Evolutionary conservation across 2,329 filamentous ascomycete species (phyloP), one percentile per base, ranked within the genome.

Genomic region (Alternaria panax): DNA sequence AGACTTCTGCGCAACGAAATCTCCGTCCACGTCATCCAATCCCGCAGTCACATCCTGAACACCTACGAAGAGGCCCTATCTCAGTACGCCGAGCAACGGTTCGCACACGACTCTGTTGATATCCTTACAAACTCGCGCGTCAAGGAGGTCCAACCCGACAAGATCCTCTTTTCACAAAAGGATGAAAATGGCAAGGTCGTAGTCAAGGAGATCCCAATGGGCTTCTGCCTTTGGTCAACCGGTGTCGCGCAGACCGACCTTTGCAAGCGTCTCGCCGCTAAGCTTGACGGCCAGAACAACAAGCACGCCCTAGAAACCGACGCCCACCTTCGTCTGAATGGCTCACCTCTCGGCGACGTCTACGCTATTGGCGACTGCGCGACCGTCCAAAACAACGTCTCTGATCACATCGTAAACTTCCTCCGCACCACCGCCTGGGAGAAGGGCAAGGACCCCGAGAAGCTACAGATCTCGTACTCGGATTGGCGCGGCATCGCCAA

Each of bases 141-240:
- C 20, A 92, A 93, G 78, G 94, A 97, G 78, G 93, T 99, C 16
- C 85, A 85, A 42, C 78, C 86, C 0, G 92, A 98, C 77, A 91
- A 87, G 72, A 97, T 99, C 60, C 80, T 97, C 24, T 99, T 97
- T 80, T 91, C 90, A 0, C 93, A 99, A 77, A 90, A 92, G 73
- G 84, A 84, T 38, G 86, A 91, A 4, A 83, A 92, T 54, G 93
- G 92, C 42, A 86, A 88, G 28, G 79, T 89, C 0, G 70, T 97
- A n/a, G 90, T 88, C 24, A 99, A 99, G 77, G 95, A 99, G 72
- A 87, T 99, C 0, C 94, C 95, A 0, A 93, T 92, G 83, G 95
- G 93, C 27, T 97, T 99, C 81, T 98, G 95, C 71, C 84, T 99
- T 14, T 99, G 95, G 95, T 98, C 95, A 0, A 99, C 95, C 0